Evolutionary conservation across 2,329 filamentous ascomycete genomes (phyloP).

Genomic region (Phaeosphaeria sp.): DNA sequence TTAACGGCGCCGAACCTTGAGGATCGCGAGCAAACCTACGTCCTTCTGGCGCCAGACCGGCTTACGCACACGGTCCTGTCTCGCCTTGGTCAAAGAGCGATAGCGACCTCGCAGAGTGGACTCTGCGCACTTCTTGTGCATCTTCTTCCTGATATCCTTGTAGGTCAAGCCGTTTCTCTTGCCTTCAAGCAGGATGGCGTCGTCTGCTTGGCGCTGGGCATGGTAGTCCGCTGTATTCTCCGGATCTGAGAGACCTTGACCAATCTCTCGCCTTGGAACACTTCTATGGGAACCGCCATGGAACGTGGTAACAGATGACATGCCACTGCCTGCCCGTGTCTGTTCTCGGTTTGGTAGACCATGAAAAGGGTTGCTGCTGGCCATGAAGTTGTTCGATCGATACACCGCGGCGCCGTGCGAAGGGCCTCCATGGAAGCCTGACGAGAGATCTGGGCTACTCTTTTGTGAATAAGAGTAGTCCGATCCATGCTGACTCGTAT

Average conservation of each 20-base stretch:
- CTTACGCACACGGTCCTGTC: constrained; percentile 67
- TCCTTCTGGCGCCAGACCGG: constrained; percentile 70
- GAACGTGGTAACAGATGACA: neutral
- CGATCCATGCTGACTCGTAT: constrained; percentile 4
- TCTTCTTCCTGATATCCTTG: constrained; percentile 64
- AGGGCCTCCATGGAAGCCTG: constrained; percentile 10
- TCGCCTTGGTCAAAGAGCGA: constrained; percentile 69
- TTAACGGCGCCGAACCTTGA: constrained; percentile 9
- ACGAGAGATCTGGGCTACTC: constrained; percentile 7
- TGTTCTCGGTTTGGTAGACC: neutral
- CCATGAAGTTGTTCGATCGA: neutral
- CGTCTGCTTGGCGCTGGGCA: constrained; percentile 28
- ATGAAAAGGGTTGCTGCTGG: neutral
- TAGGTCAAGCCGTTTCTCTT: constrained; percentile 68
- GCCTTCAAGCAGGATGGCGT: constrained; percentile 57
- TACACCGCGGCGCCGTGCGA: neutral
- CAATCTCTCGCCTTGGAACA: neutral
- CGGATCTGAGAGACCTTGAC: constrained; percentile 2
- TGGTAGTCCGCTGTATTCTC: constrained; percentile 1
- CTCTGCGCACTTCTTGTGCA: constrained; percentile 69
- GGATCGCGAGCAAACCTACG: constrained; percentile 58
- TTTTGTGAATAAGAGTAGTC: constrained; percentile 14
- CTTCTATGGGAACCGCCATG: neutral
- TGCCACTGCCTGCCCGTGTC: neutral
- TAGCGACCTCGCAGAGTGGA: constrained; percentile 75